Percentiles rank a stretch among this genome's conserved stretches.
Conservation (phyloP, 2,329 filamentous ascomycete species). For the Alternaria metachromatica region DNA sequence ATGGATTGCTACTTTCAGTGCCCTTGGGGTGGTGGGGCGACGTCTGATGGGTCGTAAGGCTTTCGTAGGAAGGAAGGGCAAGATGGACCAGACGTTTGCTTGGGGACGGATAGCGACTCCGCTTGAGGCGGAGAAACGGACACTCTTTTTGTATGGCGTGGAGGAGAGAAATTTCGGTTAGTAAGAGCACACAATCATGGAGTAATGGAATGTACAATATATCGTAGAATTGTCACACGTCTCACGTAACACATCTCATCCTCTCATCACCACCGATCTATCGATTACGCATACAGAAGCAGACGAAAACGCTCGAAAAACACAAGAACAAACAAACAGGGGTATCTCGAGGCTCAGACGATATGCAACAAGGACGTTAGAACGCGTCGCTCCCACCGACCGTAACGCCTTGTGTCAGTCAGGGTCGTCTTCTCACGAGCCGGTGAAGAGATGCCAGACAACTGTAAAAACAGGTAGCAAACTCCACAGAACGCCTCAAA, state of each 20-base stretch:
- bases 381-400: conserved; percentile 32
- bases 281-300: neutral
- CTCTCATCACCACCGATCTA: neutral
- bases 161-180: neutral
- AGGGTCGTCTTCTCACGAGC: conserved; percentile 29
- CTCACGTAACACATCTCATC: neutral
- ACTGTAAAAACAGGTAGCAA: neutral
- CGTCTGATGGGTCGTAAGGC: neutral
- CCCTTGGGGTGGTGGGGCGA: neutral
- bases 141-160: neutral
- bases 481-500: neutral
- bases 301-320: conserved; percentile 5
- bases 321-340: conserved; percentile 6
- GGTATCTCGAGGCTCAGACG: conserved; percentile 30
- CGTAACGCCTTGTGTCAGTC: conserved; percentile 24
- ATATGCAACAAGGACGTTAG: conserved; percentile 21
- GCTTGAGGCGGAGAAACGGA: accelerated
- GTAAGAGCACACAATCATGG: neutral
- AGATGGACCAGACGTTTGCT: accelerated
- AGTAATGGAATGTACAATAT: neutral
- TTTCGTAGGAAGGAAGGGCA: neutral
- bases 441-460: conserved; percentile 14
- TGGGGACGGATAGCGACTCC: neutral
- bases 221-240: neutral
- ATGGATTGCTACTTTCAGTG: neutral